Conservation (phyloP, 1,139 yeast species). For the Pichia sp. region DNA sequence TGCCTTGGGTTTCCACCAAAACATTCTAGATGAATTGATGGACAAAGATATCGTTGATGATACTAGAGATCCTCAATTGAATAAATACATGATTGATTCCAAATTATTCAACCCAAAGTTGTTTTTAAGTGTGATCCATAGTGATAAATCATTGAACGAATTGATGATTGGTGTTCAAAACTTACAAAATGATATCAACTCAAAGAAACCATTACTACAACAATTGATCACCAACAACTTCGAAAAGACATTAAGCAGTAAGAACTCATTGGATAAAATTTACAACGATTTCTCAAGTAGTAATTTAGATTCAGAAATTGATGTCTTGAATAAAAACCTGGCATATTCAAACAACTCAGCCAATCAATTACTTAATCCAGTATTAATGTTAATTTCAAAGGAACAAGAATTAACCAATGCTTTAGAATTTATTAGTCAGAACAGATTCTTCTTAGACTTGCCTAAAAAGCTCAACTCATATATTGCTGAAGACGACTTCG, state of each 20-base stretch:
- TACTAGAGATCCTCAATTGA: conserved; percentile 40
- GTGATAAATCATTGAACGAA: conserved; percentile 64
- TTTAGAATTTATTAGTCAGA: conserved; percentile 58
- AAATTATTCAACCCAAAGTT: conserved; percentile 69
- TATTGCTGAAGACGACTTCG: conserved; percentile 63
- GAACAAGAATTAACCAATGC: conserved; percentile 61
- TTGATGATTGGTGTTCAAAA: conserved; percentile 54
- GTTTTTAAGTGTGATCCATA: conserved; percentile 69
- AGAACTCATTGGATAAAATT: conserved; percentile 61
- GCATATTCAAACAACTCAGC: conserved; percentile 47
- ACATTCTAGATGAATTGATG: conserved; percentile 44
- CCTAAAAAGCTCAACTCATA: conserved; percentile 59
- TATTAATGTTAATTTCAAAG: conserved; percentile 59
- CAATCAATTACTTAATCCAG: conserved; percentile 71
- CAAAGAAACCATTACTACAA: conserved; percentile 66
- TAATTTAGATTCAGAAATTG: conserved; percentile 21
- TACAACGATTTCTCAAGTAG: conserved; percentile 46
- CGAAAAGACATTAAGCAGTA: conserved; percentile 71
- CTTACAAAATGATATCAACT: conserved; percentile 60
- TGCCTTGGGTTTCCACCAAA: conserved; percentile 53
- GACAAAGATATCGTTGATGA: conserved; percentile 39
- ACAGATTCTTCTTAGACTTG: conserved; percentile 67
- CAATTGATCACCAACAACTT: conserved; percentile 72
- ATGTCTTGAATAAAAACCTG: conserved; percentile 21
- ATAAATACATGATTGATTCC: conserved; percentile 65